Conservation (phyloP, 352 stramenopile species). For the Globisporangium barbulae region DNA sequence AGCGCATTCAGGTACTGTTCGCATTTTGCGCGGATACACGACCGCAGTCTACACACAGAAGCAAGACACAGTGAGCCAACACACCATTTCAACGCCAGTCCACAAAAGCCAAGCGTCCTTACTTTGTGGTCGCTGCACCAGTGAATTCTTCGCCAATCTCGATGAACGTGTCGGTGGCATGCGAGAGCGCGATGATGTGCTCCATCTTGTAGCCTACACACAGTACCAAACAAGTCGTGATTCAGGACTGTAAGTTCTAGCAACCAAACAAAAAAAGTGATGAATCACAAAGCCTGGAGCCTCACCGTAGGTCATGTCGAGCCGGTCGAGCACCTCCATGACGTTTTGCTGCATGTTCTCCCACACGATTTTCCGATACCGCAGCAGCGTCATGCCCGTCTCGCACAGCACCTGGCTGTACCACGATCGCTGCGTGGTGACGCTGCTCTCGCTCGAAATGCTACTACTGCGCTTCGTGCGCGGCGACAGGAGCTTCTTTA, state of each 20-base stretch:
- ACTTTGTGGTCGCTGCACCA: constrained; percentile 65
- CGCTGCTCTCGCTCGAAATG: constrained; percentile 22
- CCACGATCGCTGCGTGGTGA: constrained; percentile 25
- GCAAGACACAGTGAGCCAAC: background rate
- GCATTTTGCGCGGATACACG: constrained; percentile 70
- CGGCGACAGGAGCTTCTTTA: constrained; percentile 23
- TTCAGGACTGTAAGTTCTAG: background rate
- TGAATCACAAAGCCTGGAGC: background rate
- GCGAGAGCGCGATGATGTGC: constrained; percentile 80
- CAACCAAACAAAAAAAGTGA: background rate
- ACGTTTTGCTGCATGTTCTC: constrained; percentile 84
- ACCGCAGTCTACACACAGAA: constrained; percentile 41
- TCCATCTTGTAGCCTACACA: constrained; percentile 81
- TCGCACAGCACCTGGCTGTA: constrained; percentile 75
- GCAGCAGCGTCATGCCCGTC: constrained; percentile 73
- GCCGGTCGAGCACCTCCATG: constrained; percentile 62
- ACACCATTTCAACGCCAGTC: background rate
- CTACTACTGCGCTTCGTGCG: constrained; percentile 34
- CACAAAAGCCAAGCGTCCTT: constrained; percentile 2
- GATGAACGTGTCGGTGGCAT: constrained; percentile 70
- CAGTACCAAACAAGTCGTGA: background rate
- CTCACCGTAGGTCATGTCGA: constrained; percentile 71
- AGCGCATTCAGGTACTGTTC: constrained; percentile 77
- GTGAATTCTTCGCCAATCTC: constrained; percentile 87
- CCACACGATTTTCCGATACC: constrained; percentile 84